Conservation (phyloP, 2,329 filamentous ascomycete genomes). For the Metarhizium brunneum region DNA sequence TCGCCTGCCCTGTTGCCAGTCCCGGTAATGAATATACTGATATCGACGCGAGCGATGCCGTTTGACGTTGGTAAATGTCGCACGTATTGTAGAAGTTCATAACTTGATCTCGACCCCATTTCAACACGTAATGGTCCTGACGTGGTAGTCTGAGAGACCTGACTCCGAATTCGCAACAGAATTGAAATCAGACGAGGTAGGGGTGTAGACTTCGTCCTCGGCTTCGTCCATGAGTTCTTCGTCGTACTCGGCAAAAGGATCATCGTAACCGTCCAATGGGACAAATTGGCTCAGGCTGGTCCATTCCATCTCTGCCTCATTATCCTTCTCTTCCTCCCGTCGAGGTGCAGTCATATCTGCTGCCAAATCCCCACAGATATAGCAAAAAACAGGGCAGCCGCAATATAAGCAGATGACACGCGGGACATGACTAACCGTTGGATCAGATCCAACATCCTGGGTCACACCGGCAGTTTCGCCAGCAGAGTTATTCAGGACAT, state of each 20-base stretch:
- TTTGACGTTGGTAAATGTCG: neutral
- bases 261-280: constrained; percentile 17
- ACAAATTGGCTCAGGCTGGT: constrained; percentile 19
- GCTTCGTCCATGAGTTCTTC: constrained; percentile 24
- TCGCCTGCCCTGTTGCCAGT: constrained; percentile 14
- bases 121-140: constrained; percentile 12
- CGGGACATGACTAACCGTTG: constrained; percentile 75
- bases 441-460: constrained; percentile 93
- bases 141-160: constrained; percentile 14
- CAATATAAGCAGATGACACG: constrained; percentile 36
- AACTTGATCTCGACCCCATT: too few species aligned
- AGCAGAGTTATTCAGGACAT: constrained; percentile 81
- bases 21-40: neutral
- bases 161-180: constrained; percentile 12
- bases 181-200: constrained; percentile 3
- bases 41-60: neutral
- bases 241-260: constrained; percentile 28
- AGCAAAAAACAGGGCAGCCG: constrained; percentile 34
- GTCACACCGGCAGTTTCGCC: constrained; percentile 96
- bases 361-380: constrained; percentile 24
- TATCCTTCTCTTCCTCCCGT: constrained; percentile 2
- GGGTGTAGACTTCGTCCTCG: neutral
- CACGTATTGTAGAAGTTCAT: too few species aligned
- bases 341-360: constrained; percentile 12
- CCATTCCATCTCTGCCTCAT: constrained; percentile 12